Conservation (phyloP, 371 early-diverging fungal species). For the Cokeromyces recurvatus region DNA sequence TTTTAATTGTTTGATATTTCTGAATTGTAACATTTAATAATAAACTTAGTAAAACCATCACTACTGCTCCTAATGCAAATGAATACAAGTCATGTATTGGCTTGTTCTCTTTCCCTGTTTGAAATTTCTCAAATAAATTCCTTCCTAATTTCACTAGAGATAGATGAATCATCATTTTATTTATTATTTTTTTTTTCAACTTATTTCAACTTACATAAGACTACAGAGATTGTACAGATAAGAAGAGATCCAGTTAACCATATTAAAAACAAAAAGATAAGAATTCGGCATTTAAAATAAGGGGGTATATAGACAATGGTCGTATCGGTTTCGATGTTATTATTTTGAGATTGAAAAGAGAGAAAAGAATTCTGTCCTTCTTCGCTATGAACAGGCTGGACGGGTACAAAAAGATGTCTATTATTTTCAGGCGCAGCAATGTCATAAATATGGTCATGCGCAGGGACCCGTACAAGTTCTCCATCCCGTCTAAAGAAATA, state of each 20-base stretch:
- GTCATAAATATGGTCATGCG: conserved; percentile 17
- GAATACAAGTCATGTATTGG: conserved; percentile 51
- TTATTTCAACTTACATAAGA: conserved; percentile 51
- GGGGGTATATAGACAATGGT: conserved; percentile 67
- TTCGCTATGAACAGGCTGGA: conserved; percentile 9
- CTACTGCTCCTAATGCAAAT: conserved; percentile 20
- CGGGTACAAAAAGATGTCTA: conserved; percentile 1
- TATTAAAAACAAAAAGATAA: conserved; percentile 15
- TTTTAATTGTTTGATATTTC: conserved; percentile 5
- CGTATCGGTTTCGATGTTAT: conserved; percentile 25
- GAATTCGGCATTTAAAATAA: conserved; percentile 32
- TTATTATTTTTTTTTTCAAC: too few species aligned
- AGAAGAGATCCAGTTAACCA: conserved; percentile 31
- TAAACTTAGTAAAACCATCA: conserved; percentile 14
- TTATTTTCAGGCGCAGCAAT: too few species aligned
- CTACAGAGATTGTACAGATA: conserved; percentile 33
- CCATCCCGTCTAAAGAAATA: conserved; percentile 1
- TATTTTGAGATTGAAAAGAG: too few species aligned
- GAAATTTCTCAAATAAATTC: conserved; percentile 23
- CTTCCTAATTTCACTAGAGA: conserved; percentile 45
- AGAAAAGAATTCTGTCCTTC: too few species aligned
- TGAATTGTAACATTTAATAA: conserved; percentile 11
- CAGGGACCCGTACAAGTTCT: conserved; percentile 52
- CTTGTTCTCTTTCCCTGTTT: conserved; percentile 8
- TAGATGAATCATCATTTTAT: too few species aligned